These are phyloP conservation scores for Metarhizium anisopliae DNA, from an alignment of 2,329 filamentous ascomycete species.

Conservation along the genomic window DNA sequence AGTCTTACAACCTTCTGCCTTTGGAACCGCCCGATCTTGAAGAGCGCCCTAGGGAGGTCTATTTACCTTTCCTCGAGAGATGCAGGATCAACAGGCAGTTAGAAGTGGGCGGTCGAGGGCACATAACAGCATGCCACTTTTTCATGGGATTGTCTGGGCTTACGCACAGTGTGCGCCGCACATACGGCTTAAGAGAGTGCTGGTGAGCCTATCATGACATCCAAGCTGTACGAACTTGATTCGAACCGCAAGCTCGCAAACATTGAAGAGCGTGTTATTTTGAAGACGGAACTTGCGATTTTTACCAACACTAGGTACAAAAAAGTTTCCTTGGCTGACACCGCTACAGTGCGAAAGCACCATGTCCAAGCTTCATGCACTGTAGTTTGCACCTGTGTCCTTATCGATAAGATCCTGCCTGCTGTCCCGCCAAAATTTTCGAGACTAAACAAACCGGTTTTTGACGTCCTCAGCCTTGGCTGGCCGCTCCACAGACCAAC, in stretches of 20 bases:
- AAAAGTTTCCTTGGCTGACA: neutral
- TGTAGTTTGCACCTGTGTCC: neutral
- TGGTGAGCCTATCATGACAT: neutral
- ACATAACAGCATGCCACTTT: conserved; percentile 1
- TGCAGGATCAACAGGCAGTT: neutral
- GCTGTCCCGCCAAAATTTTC: conserved; percentile 18
- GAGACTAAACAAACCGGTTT: neutral
- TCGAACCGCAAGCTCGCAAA: neutral
- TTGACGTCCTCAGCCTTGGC: conserved; percentile 2
- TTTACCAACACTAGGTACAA: neutral
- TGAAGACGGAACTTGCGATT: too few relatives aligned
- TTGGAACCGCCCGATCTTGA: neutral
- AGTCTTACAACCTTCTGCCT: neutral
- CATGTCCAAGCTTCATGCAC: neutral
- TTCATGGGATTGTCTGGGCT: neutral
- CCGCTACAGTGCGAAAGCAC: neutral
- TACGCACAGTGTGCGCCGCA: conserved; percentile 7
- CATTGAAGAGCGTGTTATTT: too few relatives aligned
- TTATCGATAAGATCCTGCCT: conserved; percentile 23
- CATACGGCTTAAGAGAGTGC: neutral
- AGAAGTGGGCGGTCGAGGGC: neutral
- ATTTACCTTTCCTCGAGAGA: neutral
- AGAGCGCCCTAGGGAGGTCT: neutral
- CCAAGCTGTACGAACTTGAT: neutral
- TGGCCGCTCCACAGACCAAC: conserved; percentile 6